Percentiles rank a stretch among this genome's conserved stretches.
phyloP scores from a whole-genome alignment of 1,284 basidiomycete genomes.

The Fomitopsis schrenkii region DNA sequence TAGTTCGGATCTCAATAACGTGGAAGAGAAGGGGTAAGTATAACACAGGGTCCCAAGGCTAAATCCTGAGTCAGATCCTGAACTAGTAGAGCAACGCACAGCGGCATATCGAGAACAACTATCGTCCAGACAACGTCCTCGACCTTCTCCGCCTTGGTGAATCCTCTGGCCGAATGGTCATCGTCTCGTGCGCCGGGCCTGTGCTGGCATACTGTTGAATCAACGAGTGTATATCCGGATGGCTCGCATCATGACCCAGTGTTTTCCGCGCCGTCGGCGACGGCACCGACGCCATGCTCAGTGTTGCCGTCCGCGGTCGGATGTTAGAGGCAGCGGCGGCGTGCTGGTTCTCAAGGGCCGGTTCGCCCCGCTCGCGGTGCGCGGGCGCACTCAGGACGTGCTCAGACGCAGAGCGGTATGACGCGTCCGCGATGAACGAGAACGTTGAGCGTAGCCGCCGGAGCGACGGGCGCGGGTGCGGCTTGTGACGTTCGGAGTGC shows the following conservation, averaged over 20 bases:
- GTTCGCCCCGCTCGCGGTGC: background rate
- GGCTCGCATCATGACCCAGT: conserved; percentile 36
- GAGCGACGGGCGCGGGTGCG: conserved; percentile 10
- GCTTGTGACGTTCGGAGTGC: conserved; percentile 3
- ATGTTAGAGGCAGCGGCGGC: conserved; percentile 2
- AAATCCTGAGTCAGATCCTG: background rate
- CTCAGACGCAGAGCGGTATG: conserved; percentile 15
- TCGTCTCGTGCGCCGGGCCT: conserved; percentile 55
- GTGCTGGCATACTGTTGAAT: conserved; percentile 51
- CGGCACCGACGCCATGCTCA: conserved; percentile 36
- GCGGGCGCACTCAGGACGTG: conserved; percentile 9
- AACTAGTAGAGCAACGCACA: background rate
- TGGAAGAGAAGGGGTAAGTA: background rate
- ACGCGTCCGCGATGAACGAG: conserved; percentile 18
- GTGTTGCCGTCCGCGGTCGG: conserved; percentile 14
- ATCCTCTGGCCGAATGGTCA: conserved; percentile 25
- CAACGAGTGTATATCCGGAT: conserved; percentile 54
- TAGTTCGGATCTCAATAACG: background rate
- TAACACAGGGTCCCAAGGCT: background rate
- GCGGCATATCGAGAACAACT: background rate
- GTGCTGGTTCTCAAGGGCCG: conserved; percentile 6
- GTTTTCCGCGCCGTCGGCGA: conserved; percentile 45
- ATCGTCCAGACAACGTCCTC: conserved; percentile 5
- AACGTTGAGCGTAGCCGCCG: conserved; percentile 19
- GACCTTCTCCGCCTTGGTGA: conserved; percentile 6